These are phyloP conservation scores for Cercospora nicotianae DNA, from an alignment of 2,329 filamentous ascomycete species.

Conservation along the genomic window DNA sequence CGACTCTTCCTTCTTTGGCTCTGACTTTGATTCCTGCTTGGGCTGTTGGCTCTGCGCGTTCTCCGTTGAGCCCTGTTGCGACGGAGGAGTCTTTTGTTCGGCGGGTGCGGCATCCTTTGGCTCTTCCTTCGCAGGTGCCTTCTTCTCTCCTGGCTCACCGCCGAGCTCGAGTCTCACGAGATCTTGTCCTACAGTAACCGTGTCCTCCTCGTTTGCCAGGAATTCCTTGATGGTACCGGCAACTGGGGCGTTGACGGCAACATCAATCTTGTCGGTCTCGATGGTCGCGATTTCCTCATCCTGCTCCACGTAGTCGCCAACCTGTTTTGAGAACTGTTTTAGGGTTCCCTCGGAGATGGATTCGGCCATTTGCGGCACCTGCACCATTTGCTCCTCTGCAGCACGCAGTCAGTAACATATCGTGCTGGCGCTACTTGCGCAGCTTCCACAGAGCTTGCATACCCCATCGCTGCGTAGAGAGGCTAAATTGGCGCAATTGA, in stretches of 20 bases:
- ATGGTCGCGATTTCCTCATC: conserved; percentile 99
- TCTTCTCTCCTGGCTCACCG: conserved; percentile 57
- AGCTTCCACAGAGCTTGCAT: not conserved
- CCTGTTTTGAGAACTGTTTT: conserved; percentile 90
- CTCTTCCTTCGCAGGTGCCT: conserved; percentile 56
- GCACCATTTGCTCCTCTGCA: conserved; percentile 76
- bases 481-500: conserved; percentile 38
- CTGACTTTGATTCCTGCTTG: conserved; percentile 45
- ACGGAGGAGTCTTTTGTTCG: conserved; percentile 52
- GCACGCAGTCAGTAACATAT: conserved; percentile 17
- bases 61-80: conserved; percentile 14
- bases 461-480: conserved; percentile 24
- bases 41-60: conserved; percentile 50
- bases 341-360: conserved; percentile 97
- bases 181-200: conserved; percentile 90
- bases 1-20: conserved; percentile 47
- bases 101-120: conserved; percentile 61
- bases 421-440: not conserved
- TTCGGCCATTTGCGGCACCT: conserved; percentile 97
- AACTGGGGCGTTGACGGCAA: conserved; percentile 90
- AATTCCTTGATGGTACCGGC: conserved; percentile 90
- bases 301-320: conserved; percentile 90
- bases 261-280: conserved; percentile 99
- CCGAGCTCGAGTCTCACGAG: conserved; percentile 83
- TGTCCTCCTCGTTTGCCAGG: conserved; percentile 89